Evolutionary conservation across 176 grass and related monocot species (phyloP).

Genomic region (Oryza officinalis): DNA sequence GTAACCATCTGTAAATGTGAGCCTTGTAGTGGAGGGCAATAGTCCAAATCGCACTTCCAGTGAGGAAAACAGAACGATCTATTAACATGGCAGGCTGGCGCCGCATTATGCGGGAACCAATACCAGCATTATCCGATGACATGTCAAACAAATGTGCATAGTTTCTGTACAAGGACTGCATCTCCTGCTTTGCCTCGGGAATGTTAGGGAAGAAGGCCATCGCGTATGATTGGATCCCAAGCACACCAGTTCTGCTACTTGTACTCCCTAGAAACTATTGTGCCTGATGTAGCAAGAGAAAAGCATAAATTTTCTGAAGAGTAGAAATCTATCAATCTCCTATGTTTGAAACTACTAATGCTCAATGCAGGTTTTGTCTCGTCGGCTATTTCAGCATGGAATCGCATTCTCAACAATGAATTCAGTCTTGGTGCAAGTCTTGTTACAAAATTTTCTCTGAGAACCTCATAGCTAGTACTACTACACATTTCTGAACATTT

Average conservation of each 20-base stretch:
- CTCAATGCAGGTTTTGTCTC: not conserved
- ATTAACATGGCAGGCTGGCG: constrained; percentile 16
- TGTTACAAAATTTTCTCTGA: not conserved
- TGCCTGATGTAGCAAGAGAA: not conserved
- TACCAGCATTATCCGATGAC: constrained; percentile 16
- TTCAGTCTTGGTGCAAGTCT: not conserved
- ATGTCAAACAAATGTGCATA: constrained; percentile 19
- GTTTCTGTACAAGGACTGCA: constrained; percentile 41
- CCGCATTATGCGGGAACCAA: not conserved
- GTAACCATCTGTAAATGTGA: constrained; percentile 49
- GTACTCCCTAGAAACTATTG: constrained; percentile 10
- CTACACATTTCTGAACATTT: not conserved
- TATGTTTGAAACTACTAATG: not conserved
- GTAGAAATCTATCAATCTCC: not conserved
- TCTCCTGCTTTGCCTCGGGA: constrained; percentile 17
- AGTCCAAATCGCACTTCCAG: constrained; percentile 27
- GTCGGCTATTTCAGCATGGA: not conserved
- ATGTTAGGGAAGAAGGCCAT: constrained; percentile 31
- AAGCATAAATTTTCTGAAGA: not conserved
- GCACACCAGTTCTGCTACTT: not conserved
- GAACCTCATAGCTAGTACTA: not conserved
- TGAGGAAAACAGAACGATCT: constrained; percentile 29
- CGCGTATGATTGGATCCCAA: constrained; percentile 33
- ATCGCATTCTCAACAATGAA: not conserved
- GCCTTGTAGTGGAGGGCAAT: constrained; percentile 23